Evolutionary conservation across 108 stramenopile genomes (phyloP), one percentile per base, ranked within the genome.

Genomic region (Pseudonitzschia pungens): DNA sequence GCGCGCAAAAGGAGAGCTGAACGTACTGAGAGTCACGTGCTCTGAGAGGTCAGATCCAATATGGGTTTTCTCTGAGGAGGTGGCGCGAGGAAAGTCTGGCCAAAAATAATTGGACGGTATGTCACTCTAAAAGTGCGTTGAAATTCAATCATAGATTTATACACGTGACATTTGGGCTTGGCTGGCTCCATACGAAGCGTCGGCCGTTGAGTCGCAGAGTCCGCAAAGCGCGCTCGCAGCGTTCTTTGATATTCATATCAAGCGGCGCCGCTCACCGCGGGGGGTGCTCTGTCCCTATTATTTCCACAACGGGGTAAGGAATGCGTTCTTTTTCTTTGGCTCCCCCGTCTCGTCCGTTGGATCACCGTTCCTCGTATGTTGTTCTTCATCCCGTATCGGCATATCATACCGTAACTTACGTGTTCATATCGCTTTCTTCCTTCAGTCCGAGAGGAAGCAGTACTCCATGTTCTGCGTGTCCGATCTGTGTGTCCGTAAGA

Each of bases 311-410:
- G 10, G 18, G 10, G 10, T 11, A 48, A 8, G 18, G 45, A 48
- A 8, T 48, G 45, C 14, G 10, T 11, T 48, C 45, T 48, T 48
- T 14, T 48, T 48, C 45, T 48, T 12, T 24, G 1, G 54, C 54
- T 24, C 54, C 24, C n/a, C 54, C 54, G 54, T 55, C 54, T 55
- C 54, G 12, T 55, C 54, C 54, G 54, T 55, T 55, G 54, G 20
- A 55, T 55, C 2, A 2, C 3, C 50, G 50, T 51, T n/a, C 50
- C 10, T 9, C 3, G 50, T 51, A 5, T 36, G 36, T n/a, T n/a
- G n/a, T n/a, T n/a, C n/a, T n/a, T n/a, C n/a, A n/a, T n/a, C n/a
- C n/a, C n/a, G n/a, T n/a, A 43, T 43, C 9, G 9, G 11, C 42
- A 43, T 43, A 9, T 11, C 42, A 9, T 43, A 9, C 42, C 6